These are phyloP conservation scores for Sporothrix dimorphospora DNA, from an alignment of 2,329 filamentous ascomycete species.

Conservation along the genomic window DNA sequence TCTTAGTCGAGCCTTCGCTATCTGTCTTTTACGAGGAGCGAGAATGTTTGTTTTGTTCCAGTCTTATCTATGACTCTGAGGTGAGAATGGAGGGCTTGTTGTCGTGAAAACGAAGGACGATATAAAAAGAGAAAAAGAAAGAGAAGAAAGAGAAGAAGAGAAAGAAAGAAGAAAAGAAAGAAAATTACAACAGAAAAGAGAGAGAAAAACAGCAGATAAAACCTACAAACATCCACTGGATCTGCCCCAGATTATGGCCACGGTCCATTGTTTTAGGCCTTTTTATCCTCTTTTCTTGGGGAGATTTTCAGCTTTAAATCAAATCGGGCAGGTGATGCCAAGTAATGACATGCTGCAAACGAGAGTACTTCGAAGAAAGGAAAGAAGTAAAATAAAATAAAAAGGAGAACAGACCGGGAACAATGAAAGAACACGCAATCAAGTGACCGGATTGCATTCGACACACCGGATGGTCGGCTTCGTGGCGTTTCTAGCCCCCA, in stretches of 20 bases:
- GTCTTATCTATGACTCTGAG: constrained; percentile 12
- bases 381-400: background rate
- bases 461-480: background rate
- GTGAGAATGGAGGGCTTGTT: background rate
- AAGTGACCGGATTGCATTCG: constrained; percentile 18
- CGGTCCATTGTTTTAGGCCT: background rate
- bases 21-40: background rate
- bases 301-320: constrained; percentile 11
- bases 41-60: constrained; percentile 4
- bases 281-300: background rate
- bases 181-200: background rate
- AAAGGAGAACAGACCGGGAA: too few species aligned
- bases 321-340: constrained; percentile 25
- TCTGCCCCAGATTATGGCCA: constrained; percentile 7
- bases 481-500: background rate
- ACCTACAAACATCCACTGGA: background rate
- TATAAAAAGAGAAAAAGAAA: background rate
- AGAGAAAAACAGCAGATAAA: background rate
- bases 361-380: background rate
- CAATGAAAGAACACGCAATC: constrained; percentile 5
- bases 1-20: background rate
- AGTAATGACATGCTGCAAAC: background rate
- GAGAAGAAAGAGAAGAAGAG: background rate
- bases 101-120: background rate
- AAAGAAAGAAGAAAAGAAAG: background rate